Conservation (phyloP, 768 basidiomycete species). For the Tubosaeta sp. region DNA sequence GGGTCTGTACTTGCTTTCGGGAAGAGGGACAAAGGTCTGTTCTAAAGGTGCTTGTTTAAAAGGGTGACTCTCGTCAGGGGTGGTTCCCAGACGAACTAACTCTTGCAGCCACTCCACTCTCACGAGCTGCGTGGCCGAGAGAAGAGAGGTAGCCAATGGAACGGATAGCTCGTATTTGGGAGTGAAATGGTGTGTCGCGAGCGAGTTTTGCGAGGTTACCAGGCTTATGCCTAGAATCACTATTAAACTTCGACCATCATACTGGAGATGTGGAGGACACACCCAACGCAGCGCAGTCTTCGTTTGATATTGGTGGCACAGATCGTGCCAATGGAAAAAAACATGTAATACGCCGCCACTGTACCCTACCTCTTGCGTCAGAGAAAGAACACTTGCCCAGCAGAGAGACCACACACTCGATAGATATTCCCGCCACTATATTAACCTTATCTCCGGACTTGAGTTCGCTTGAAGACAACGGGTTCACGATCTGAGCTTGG, state of each 20-base stretch:
- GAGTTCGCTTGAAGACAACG: slow-evolving; percentile 38
- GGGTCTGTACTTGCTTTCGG: slow-evolving; percentile 54
- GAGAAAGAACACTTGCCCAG: not conserved
- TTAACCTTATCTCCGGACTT: slow-evolving; percentile 51
- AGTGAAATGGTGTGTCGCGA: slow-evolving; percentile 64
- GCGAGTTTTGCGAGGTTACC: slow-evolving; percentile 38
- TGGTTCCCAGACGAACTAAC: slow-evolving; percentile 47
- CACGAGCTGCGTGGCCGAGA: slow-evolving; percentile 56
- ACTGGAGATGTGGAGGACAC: slow-evolving; percentile 16
- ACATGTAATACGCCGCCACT: slow-evolving; percentile 50
- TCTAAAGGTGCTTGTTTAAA: slow-evolving; percentile 42
- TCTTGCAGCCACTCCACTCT: slow-evolving; percentile 67
- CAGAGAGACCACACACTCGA: slow-evolving; percentile 40
- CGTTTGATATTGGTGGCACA: slow-evolving; percentile 34
- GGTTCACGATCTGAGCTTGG: slow-evolving; percentile 32
- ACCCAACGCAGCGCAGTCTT: slow-evolving; percentile 55
- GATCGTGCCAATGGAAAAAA: slow-evolving; percentile 39
- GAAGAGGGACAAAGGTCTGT: slow-evolving; percentile 46
- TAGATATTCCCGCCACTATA: slow-evolving; percentile 38
- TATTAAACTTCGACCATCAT: not conserved
- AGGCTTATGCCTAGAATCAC: slow-evolving; percentile 46
- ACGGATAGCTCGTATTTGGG: slow-evolving; percentile 47
- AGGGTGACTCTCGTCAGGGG: slow-evolving; percentile 31
- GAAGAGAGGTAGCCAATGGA: slow-evolving; percentile 51
- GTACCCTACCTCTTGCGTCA: slow-evolving; percentile 34